Base-by-base conservation (phyloP, 768 basidiomycete genomes). In the Calvatia gigantea region DNA sequence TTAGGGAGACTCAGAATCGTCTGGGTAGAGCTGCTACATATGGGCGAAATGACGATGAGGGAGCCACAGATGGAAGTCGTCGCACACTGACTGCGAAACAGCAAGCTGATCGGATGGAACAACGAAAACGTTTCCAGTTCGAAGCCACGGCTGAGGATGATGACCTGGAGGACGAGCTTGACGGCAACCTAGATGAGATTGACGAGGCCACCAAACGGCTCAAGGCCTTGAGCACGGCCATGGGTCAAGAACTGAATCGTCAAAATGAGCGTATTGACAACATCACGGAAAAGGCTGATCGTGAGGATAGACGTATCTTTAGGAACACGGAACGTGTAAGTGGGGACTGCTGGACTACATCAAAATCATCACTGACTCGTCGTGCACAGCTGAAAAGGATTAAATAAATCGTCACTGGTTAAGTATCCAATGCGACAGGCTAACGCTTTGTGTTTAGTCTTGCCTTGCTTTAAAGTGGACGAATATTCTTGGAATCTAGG, bases 131-230 rank as follows among this genome's bases (percentile, higher is more conserved):
- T 32, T 98, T 83, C 68, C 94, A 98, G 71, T 97, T 98, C 64
- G 96, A 99, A 62, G 84, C 85, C 25, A 89, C 84, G 33, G 91
- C 80, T 2, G 91, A 89, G 5, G 96, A 99, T 64, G 94, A 98
- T 62, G 94, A 95, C 70, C 61, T 96, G 1, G 96, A 99, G 73
- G 89, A 98, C 62, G 94, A 98, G 71, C 64, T 99, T 33, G 96
- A 98, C 64, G 84, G 81, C 60, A 98, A 98, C 68, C 73, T 99
- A 23, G 85, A 91, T 66, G 94, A 96, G 69, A 89, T 96, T 56
- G 74, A 82, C 32, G 85, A 85, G 48, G 82, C 87, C 49, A 83
- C 90, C 2, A 89, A 86, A 72, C 76, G 84, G 43, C 77, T 97
- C 58, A 91, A 89, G 70, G 83, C 85, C 2, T 73, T 95, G 17